A percentile compares a stretch with the other conserved stretches of the same genome.
Evolutionary conservation across 441 rosid genomes (phyloP).

Genomic region (Erodium trifolium): DNA sequence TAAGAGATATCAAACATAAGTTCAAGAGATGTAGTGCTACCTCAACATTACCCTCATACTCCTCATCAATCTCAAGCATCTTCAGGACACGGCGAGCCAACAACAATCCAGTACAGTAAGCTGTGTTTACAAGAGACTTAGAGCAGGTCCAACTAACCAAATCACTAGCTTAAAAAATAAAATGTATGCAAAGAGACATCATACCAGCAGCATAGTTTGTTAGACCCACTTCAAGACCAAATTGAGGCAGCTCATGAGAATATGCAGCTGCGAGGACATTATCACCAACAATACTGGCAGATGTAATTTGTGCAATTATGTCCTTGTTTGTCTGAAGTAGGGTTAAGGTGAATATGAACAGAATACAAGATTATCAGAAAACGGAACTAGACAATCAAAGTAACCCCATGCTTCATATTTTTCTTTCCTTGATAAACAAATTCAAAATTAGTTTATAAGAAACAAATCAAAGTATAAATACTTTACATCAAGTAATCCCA

Average conservation of each 20-base stretch:
- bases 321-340: conserved; percentile 9
- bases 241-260: conserved; percentile 9
- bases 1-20: not conserved
- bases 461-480: not conserved
- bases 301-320: conserved; percentile 3
- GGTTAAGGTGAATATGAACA: not conserved
- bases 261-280: conserved; percentile 6
- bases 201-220: conserved; percentile 10
- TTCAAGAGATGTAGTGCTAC: not conserved
- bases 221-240: conserved; percentile 5
- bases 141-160: not conserved
- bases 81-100: conserved; percentile 10
- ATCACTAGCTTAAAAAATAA: not conserved
- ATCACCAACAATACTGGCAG: conserved; percentile 8
- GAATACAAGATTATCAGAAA: not conserved
- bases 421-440: no score
- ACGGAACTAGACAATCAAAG: not conserved
- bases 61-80: conserved; percentile 5
- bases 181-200: not conserved
- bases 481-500: not conserved
- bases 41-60: conserved; percentile 10
- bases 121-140: not conserved
- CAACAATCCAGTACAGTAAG: conserved; percentile 9
- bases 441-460: no score
- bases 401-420: not conserved